Percentiles rank a stretch among this genome's conserved stretches.
Evolutionary conservation across 2,329 filamentous ascomycete genomes (phyloP).

Genomic region (Stromatinia cepivora): DNA sequence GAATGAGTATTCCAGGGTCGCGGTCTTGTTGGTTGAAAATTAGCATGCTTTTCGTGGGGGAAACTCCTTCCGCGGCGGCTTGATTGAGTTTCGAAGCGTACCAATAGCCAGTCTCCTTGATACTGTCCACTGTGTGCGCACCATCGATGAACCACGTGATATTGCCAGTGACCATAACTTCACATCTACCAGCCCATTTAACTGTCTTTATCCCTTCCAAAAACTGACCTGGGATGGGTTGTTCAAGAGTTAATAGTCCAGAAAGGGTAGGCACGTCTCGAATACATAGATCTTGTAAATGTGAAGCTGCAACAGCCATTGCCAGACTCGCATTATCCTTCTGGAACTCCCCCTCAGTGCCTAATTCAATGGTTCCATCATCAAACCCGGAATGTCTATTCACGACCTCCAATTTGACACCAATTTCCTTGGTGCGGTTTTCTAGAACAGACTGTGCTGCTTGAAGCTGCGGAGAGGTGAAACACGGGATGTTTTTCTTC

Average conservation of each 20-base stretch:
- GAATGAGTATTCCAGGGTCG: conserved; percentile 61
- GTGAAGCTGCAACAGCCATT: conserved; percentile 53
- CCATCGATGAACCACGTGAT: conserved; percentile 90
- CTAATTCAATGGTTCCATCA: conserved; percentile 47
- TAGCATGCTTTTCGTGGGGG: conserved; percentile 49
- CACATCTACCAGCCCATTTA: conserved; percentile 77
- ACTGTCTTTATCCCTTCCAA: conserved; percentile 71
- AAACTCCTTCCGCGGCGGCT: conserved; percentile 3
- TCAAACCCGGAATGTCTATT: conserved; percentile 42
- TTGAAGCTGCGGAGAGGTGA: conserved; percentile 59
- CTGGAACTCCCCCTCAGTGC: conserved; percentile 56
- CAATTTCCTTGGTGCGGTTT: conserved; percentile 52
- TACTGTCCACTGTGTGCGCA: conserved; percentile 87
- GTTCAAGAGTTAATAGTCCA: background rate
- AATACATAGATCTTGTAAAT: conserved; percentile 46
- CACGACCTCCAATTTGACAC: conserved; percentile 31
- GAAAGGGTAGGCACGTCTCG: conserved; percentile 13
- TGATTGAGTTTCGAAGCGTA: conserved; percentile 55
- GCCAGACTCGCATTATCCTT: conserved; percentile 61
- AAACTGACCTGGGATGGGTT: conserved; percentile 61
- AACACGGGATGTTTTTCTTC: conserved; percentile 64
- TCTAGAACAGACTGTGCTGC: conserved; percentile 60
- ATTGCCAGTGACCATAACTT: conserved; percentile 54
- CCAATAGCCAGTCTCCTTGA: conserved; percentile 78
- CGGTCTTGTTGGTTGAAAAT: conserved; percentile 94